phyloP scores from a whole-genome alignment of 2,329 filamentous ascomycete genomes.

The Hypoxylon sp. region DNA sequence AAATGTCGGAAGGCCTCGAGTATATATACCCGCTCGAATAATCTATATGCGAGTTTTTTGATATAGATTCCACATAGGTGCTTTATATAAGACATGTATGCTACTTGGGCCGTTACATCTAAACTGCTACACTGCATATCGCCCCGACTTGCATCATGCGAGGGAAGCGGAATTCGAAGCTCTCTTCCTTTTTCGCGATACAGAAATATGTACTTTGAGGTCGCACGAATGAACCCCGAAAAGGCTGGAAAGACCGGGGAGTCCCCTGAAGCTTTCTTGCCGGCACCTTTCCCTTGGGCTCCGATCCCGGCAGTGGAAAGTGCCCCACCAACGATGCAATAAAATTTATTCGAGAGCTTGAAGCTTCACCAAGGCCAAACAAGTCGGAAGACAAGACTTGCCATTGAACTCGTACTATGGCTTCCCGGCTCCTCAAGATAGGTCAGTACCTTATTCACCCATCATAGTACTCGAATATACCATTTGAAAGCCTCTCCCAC shows the following conservation, averaged over 20 bases:
- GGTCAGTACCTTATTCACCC: conserved; percentile 54
- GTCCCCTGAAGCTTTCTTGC: conserved; percentile 10
- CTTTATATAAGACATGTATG: too few relatives aligned
- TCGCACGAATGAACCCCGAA: not conserved
- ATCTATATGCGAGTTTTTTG: too few relatives aligned
- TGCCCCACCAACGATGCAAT: conserved; percentile 21
- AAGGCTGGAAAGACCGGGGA: not conserved
- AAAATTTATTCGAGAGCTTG: conserved; percentile 22
- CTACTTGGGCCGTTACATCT: conserved; percentile 10
- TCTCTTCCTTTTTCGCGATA: too few relatives aligned
- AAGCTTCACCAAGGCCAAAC: conserved; percentile 14
- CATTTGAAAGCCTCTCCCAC: not conserved
- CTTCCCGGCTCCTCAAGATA: conserved; percentile 71
- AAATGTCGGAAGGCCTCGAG: too few relatives aligned
- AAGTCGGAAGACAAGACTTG: too few relatives aligned
- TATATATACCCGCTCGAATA: too few relatives aligned
- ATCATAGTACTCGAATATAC: not conserved
- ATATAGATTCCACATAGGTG: too few relatives aligned
- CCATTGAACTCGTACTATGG: conserved; percentile 58
- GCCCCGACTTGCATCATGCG: not conserved
- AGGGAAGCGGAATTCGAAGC: not conserved
- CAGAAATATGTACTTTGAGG: too few relatives aligned
- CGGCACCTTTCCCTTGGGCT: conserved; percentile 7
- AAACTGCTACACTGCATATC: not conserved
- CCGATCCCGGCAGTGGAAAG: conserved; percentile 33